These are phyloP conservation scores for Arabidopsis suecica DNA, from an alignment of 345 rosid species.

Conservation along the genomic window DNA sequence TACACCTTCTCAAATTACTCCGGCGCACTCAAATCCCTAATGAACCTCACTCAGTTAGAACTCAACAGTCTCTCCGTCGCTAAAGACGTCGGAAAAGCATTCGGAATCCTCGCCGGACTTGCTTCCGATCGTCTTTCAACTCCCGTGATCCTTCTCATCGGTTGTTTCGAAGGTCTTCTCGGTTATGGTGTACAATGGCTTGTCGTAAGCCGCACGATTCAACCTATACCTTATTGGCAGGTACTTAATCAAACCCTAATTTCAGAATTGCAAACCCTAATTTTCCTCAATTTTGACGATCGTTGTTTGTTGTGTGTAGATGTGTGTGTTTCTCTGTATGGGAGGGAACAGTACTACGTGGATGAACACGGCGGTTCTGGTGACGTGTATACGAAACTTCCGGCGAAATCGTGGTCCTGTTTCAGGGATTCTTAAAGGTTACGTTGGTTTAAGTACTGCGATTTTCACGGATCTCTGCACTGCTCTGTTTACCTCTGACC, in stretches of 20 bases:
- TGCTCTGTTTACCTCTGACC: conserved; percentile 57
- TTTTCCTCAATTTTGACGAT: not conserved
- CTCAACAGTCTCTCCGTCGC: conserved; percentile 66
- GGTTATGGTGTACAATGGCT: conserved; percentile 82
- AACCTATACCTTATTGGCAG: conserved; percentile 69
- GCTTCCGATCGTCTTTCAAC: conserved; percentile 58
- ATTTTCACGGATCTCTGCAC: conserved; percentile 65
- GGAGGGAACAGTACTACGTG: conserved; percentile 75
- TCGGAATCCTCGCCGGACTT: conserved; percentile 67
- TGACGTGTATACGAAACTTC: conserved; percentile 68
- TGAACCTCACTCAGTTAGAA: conserved; percentile 60
- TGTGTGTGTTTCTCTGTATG: conserved; percentile 65
- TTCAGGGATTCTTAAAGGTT: conserved; percentile 68
- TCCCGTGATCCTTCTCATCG: conserved; percentile 53
- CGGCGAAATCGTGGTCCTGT: conserved; percentile 65
- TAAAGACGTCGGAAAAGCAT: conserved; percentile 70
- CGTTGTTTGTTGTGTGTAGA: conserved; percentile 43
- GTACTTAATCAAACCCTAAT: conserved; percentile 31
- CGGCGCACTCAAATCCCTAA: conserved; percentile 61
- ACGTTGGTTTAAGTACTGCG: conserved; percentile 67
- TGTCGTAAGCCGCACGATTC: conserved; percentile 56
- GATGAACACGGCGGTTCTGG: conserved; percentile 76
- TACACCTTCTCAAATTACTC: conserved; percentile 73
- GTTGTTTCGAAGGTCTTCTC: conserved; percentile 56
- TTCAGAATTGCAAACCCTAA: not conserved